Conservation (phyloP, 305 asterid species). For the Nicotiana rustica region DNA sequence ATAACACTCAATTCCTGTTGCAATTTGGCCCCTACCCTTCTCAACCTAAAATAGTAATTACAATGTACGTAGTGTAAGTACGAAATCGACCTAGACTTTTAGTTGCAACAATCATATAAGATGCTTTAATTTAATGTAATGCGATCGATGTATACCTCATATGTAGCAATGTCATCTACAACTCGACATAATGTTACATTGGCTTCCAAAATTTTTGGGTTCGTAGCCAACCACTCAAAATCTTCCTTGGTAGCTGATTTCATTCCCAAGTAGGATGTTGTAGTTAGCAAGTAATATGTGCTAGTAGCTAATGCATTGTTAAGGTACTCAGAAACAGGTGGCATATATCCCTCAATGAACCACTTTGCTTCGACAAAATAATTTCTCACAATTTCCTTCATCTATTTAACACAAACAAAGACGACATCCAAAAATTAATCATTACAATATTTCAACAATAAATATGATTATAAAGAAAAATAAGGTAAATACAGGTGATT, state of each 20-base stretch:
- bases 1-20: conserved; percentile 39
- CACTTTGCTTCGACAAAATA: conserved; percentile 32
- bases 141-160: conserved; percentile 25
- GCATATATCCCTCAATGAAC: conserved; percentile 32
- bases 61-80: neutral
- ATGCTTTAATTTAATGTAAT: neutral
- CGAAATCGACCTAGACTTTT: no score
- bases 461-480: neutral
- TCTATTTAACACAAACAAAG: conserved; percentile 21
- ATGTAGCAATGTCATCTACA: conserved; percentile 32
- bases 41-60: conserved; percentile 28
- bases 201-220: conserved; percentile 35
- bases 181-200: conserved; percentile 12
- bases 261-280: conserved; percentile 16
- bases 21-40: conserved; percentile 40
- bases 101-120: neutral
- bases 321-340: conserved; percentile 35
- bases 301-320: conserved; percentile 26
- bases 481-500: neutral
- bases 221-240: conserved; percentile 28
- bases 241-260: conserved; percentile 25
- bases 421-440: neutral
- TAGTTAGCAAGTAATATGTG: neutral
- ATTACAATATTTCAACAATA: neutral
- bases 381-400: conserved; percentile 32